Base-by-base conservation (phyloP, 768 basidiomycete species). In the Tremella mesenterica region DNA sequence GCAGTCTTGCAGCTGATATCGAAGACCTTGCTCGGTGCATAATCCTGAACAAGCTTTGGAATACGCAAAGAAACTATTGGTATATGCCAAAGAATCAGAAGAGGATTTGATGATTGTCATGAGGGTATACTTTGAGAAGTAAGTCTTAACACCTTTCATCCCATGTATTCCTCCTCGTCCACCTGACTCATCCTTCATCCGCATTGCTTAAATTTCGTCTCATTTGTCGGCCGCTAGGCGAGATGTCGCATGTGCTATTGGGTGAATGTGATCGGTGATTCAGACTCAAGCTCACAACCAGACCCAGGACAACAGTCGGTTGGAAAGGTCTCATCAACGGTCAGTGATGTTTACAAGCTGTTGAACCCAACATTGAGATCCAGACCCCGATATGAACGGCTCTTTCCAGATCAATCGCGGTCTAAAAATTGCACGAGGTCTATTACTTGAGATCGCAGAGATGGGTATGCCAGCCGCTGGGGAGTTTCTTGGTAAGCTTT, bases 281-380 rank as follows among this genome's bases (percentile, higher is more conserved):
- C n/a, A 36, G 44, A 44, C 21, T 10, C 23, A 14, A 45, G 18
- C 44, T 45, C 21, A 45, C n/a, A 4, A 5, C 2, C 25, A 70
- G 75, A 65, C 77, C 76, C 0, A 57, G 93, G 27, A 97, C 93
- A 6, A 96, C 93, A 0, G 85, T 97, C 44, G 95, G 95, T 25
- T 99, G 93, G 93, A 99, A 99, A 73, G 93, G 93, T 31, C 81
- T 97, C 58, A 96, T 97, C 75, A 97, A 96, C 69, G 91, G 75
- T 75, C 10, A 38, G 69, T 28, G 25, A n/a, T n/a, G n/a, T n/a
- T 12, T 44, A 23, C 13, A 21, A 12, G 21, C 43, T 12, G 21
- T 33, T 14, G n/a, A 9, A 36, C 34, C 14, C 25, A 26, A 52
- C 20, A 12, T n/a, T n/a, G n/a, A n/a, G n/a, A n/a, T 20, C n/a